These are phyloP conservation scores for Eucalyptus coolabah DNA, from an alignment of 345 rosid genomes.

Conservation along the genomic window DNA sequence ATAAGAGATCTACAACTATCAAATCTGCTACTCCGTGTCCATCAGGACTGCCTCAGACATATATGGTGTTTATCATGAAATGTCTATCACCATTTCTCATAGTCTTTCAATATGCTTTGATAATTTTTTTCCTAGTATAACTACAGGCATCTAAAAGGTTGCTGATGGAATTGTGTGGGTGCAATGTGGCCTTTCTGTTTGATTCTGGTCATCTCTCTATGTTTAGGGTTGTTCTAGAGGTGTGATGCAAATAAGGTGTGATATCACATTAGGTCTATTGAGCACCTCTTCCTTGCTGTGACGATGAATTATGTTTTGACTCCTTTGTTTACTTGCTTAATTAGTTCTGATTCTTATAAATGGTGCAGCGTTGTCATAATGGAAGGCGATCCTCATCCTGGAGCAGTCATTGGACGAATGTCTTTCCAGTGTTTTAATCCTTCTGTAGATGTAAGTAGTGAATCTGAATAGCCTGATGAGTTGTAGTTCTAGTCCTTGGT, in stretches of 20 bases:
- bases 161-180: not conserved
- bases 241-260: not conserved
- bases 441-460: conserved; percentile 71
- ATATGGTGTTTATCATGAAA: not conserved
- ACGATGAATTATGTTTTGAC: not conserved
- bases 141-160: not conserved
- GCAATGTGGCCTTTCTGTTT: not conserved
- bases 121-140: not conserved
- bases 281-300: not conserved
- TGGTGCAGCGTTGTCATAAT: conserved; percentile 58
- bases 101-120: not conserved
- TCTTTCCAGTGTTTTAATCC: conserved; percentile 94
- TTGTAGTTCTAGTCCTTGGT: not conserved
- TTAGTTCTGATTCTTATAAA: not conserved
- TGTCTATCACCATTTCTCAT: not conserved
- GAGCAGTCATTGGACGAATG: conserved; percentile 77
- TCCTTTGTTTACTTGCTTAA: not conserved
- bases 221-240: not conserved
- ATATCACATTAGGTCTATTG: not conserved
- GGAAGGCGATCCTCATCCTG: conserved; percentile 94
- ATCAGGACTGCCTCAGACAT: not conserved
- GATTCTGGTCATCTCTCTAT: not conserved
- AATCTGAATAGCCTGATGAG: not conserved
- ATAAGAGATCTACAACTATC: not conserved
- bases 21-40: not conserved